Percentiles rank a stretch among this genome's conserved stretches.
Conservation (phyloP, 2,329 filamentous ascomycete genomes). For the Alternaria novae-zelandiae region DNA sequence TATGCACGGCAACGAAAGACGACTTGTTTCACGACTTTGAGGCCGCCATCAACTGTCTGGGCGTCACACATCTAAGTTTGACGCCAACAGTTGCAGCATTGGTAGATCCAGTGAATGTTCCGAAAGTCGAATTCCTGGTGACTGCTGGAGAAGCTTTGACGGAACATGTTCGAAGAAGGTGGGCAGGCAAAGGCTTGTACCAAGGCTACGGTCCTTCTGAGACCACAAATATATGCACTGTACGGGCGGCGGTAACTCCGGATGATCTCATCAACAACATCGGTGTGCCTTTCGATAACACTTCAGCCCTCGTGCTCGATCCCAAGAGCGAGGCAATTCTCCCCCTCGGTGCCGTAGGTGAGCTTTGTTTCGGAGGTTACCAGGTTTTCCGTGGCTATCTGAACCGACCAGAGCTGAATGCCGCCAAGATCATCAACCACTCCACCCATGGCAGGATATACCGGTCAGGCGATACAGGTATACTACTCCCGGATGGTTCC, state of each 20-base stretch:
- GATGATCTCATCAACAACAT: conserved; percentile 74
- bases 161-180: conserved; percentile 70
- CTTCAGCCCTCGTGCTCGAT: conserved; percentile 72
- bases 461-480: conserved; percentile 80
- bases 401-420: conserved; percentile 67
- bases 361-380: conserved; percentile 85
- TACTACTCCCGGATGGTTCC: conserved; percentile 77
- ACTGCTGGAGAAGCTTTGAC: conserved; percentile 84
- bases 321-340: conserved; percentile 51
- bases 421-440: conserved; percentile 72
- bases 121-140: conserved; percentile 75
- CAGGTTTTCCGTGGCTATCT: conserved; percentile 80
- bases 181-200: conserved; percentile 72
- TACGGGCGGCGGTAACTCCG: conserved; percentile 65
- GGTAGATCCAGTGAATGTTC: conserved; percentile 72
- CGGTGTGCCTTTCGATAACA: conserved; percentile 76
- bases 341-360: conserved; percentile 76
- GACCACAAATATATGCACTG: conserved; percentile 85
- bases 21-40: conserved; percentile 76
- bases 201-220: conserved; percentile 85
- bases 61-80: conserved; percentile 80
- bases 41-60: conserved; percentile 65
- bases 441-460: conserved; percentile 75
- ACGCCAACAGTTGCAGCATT: conserved; percentile 84
- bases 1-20: conserved; percentile 79